Base-by-base conservation (phyloP, 2,329 filamentous ascomycete species). In the Polychaeton citri region DNA sequence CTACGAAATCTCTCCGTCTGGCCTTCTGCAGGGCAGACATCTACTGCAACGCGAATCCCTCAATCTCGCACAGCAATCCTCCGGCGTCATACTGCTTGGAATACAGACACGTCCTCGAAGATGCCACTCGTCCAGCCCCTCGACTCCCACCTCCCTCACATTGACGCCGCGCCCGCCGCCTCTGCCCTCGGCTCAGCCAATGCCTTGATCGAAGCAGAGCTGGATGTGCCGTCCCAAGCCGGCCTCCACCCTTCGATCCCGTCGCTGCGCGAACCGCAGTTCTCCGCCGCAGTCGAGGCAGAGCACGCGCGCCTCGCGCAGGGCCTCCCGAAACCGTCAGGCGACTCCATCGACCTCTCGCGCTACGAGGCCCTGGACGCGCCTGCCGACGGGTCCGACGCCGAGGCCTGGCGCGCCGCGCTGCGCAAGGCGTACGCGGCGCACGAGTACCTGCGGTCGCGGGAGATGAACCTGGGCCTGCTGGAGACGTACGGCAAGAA, bases 401-500 rank as follows among this genome's bases (percentile, higher is more conserved):
- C 64, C 1, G 52, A 58, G 31, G 60, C 63, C 39, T 75, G 71
- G 71, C 62, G 60, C 34, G 49, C 61, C 24, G 64, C 66, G 2
- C 54, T 78, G 33, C 63, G 63, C 35, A 64, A 65, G 44, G 72
- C 75, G 16, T 76, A 77, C 53, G 67, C 67, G 0, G 68, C 68
- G 34, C 68, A 67, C 28, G 66, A 70, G 3, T 77, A 80, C 53
- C 61, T 81, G 16, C 59, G 65, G 2, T 63, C 62, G 34, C 63
- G 74, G 18, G 58, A 70, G 34, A 66, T 69, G 30, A 75, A 79
- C 58, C 72, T 94, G 13, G 64, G 68, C 1, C 68, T 94, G n/a
- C 72, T 94, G 15, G 82, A 90, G 50, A 69, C 69, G 34, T 79
- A 79, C 58, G 90, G 88, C 46, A 84, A 84, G 62, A 94, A 94